A percentile compares a stretch with the other conserved stretches of the same genome.
These are phyloP conservation scores for Pulicaria dysenterica DNA, from an alignment of 129 eudicot genomes.

Conservation along the genomic window DNA sequence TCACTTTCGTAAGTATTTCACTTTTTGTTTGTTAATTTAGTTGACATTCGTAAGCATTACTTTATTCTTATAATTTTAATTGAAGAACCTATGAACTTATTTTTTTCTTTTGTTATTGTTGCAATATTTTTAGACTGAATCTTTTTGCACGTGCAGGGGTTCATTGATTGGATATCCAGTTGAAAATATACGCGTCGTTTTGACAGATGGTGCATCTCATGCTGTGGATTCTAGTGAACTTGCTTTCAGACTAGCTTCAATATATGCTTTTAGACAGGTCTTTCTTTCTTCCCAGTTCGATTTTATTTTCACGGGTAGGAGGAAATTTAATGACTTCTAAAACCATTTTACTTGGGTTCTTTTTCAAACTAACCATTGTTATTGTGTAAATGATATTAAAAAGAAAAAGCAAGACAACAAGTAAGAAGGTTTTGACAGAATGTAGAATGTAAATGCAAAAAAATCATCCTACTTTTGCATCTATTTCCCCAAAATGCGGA, in stretches of 20 bases:
- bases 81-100: background rate
- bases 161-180: conserved; percentile 96
- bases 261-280: conserved; percentile 99
- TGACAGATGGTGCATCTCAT: conserved; percentile 94
- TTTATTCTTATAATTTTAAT: background rate
- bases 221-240: conserved; percentile 99
- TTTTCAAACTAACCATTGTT: background rate
- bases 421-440: too few relatives aligned
- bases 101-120: background rate
- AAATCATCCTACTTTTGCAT: background rate
- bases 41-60: too few relatives aligned
- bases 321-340: background rate
- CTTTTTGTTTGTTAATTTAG: background rate
- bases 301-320: background rate
- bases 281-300: conserved; percentile 12
- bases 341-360: background rate
- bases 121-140: conserved; percentile 1
- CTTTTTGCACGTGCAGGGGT: conserved; percentile 63
- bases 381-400: background rate
- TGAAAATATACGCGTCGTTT: conserved; percentile 70
- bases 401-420: too few relatives aligned
- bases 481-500: background rate
- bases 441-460: too few relatives aligned
- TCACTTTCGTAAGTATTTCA: conserved; percentile 74
- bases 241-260: conserved; percentile 93